Evolutionary conservation across 257 asterid genomes (phyloP).

Genomic region (Capsicum rhomboideum): DNA sequence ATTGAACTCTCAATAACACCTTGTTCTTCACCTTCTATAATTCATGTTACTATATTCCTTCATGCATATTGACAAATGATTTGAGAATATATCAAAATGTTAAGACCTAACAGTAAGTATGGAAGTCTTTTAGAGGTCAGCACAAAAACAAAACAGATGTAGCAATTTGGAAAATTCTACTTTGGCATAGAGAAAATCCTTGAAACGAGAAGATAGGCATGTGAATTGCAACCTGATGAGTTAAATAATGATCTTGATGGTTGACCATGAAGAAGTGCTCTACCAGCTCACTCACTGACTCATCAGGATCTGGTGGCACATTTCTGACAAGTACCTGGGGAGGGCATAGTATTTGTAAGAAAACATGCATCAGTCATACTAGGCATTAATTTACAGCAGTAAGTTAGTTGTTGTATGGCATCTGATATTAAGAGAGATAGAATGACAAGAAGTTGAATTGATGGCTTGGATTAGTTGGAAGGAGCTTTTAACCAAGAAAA

Average conservation of each 20-base stretch:
- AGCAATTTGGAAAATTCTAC: background rate
- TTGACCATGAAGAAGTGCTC: conserved; percentile 95
- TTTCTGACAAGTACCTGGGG: conserved; percentile 76
- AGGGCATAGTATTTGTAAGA: background rate
- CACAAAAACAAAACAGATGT: background rate
- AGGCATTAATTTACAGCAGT: background rate
- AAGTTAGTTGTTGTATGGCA: background rate
- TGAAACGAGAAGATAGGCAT: background rate
- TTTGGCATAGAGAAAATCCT: background rate
- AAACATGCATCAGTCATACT: background rate
- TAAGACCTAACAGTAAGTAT: background rate
- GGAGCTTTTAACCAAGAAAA: background rate
- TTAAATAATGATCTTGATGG: conserved; percentile 80
- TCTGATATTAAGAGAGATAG: background rate
- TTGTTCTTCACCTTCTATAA: background rate
- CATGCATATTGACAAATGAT: background rate
- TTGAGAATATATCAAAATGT: background rate
- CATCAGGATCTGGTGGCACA: conserved; percentile 89
- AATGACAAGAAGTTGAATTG: background rate
- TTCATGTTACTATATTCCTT: background rate
- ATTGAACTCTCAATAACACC: background rate
- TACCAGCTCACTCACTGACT: conserved; percentile 73
- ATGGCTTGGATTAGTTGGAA: background rate
- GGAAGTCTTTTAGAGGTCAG: background rate
- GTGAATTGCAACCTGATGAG: conserved; percentile 61